These are phyloP conservation scores for Beta vulgaris DNA, from an alignment of 148 eudicot species.

Conservation along the genomic window DNA sequence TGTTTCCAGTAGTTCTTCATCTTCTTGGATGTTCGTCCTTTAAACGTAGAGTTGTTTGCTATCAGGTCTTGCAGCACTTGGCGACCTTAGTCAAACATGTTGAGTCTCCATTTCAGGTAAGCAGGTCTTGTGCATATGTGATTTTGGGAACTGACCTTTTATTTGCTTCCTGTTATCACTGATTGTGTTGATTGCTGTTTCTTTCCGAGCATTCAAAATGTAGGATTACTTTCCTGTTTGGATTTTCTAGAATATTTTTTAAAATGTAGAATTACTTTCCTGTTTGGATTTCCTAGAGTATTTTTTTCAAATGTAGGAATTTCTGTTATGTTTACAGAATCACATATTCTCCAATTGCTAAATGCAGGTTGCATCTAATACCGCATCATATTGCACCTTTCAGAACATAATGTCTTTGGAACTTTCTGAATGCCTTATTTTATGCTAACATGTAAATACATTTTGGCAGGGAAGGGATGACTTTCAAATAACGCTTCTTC, in stretches of 20 bases:
- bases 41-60: conserved; percentile 58
- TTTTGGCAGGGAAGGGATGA: conserved; percentile 90
- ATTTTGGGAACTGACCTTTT: background rate
- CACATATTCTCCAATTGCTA: background rate
- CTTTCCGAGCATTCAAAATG: background rate
- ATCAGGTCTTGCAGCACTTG: conserved; percentile 75
- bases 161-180: background rate
- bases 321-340: no score
- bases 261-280: background rate
- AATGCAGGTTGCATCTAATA: background rate
- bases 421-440: background rate
- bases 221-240: no score
- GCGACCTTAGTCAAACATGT: conserved; percentile 70
- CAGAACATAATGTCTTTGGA: no score
- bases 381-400: background rate
- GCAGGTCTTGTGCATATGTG: background rate
- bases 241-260: background rate
- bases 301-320: background rate
- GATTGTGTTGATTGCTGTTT: background rate
- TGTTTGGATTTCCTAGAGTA: background rate
- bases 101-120: conserved; percentile 89
- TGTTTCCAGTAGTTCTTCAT: conserved; percentile 87
- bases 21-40: conserved; percentile 81
- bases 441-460: background rate
- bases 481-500: conserved; percentile 81